Evolutionary conservation across 2,329 filamentous ascomycete species (phyloP).

Genomic region (Ceratocystis harringtonii): DNA sequence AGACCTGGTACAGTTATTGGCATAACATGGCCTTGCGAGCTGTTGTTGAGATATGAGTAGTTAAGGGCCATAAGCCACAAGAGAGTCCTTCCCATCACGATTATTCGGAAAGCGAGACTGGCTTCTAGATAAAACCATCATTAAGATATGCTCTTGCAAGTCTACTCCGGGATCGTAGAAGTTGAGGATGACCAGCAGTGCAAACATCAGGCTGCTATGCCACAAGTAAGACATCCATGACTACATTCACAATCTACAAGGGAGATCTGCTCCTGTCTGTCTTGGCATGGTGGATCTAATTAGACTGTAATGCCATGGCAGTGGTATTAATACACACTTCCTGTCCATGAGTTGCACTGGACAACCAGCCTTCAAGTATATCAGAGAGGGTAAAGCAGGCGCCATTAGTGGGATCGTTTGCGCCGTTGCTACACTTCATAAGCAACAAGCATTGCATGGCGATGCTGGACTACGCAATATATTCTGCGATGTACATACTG

Average conservation of each 20-base stretch:
- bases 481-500: neutral
- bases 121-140: no score
- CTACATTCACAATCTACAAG: neutral
- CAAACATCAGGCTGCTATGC: no score
- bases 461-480: neutral
- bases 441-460: neutral
- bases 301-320: neutral
- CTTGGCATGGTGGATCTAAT: neutral
- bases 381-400: no score
- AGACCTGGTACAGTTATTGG: no score
- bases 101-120: no score
- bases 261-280: neutral
- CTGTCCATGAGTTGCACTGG: neutral
- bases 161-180: no score
- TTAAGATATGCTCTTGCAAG: no score
- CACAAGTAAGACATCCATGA: neutral
- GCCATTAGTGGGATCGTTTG: neutral
- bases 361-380: neutral
- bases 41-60: no score
- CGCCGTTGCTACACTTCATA: neutral
- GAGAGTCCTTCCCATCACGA: no score
- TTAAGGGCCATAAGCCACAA: no score
- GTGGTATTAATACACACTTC: neutral
- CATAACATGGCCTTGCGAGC: no score
- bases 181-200: no score